Evolutionary conservation across 106 monocot genomes (phyloP).

Genomic region (Xerophyta viscosa): DNA sequence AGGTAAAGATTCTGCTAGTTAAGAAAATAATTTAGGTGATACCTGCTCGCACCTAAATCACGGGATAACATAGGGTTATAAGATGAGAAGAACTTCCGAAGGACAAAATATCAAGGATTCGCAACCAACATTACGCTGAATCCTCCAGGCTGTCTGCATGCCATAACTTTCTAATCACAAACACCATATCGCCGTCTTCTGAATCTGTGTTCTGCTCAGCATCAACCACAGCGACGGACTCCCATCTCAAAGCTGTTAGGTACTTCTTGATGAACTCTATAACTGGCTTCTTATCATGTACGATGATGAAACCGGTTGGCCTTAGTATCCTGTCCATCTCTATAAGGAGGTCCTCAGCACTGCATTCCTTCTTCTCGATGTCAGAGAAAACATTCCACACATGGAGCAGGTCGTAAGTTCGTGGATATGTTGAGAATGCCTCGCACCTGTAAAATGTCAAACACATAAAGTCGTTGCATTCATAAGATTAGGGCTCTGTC

Average conservation of each 20-base stretch:
- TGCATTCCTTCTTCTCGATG: slow-evolving; percentile 48
- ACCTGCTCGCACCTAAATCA: too few relatives aligned
- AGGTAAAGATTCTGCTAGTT: too few relatives aligned
- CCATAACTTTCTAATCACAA: slow-evolving; percentile 27
- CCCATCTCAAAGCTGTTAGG: slow-evolving; percentile 62
- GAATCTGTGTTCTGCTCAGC: slow-evolving; percentile 13
- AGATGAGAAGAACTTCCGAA: background rate
- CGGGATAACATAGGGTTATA: background rate
- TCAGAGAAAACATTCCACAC: slow-evolving; percentile 67
- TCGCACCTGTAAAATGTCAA: slow-evolving; percentile 55
- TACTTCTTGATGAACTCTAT: slow-evolving; percentile 36
- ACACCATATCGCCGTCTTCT: slow-evolving; percentile 16
- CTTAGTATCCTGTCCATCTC: slow-evolving; percentile 87
- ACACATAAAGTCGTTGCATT: too few relatives aligned
- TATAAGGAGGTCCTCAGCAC: slow-evolving; percentile 74
- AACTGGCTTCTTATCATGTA: slow-evolving; percentile 37
- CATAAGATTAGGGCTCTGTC: too few relatives aligned
- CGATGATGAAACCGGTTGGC: slow-evolving; percentile 58
- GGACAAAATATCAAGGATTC: background rate
- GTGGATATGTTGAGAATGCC: slow-evolving; percentile 85
- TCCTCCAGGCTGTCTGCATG: slow-evolving; percentile 13
- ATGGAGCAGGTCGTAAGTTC: slow-evolving; percentile 91
- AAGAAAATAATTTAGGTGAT: too few relatives aligned
- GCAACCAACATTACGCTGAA: slow-evolving; percentile 6
- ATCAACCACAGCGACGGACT: slow-evolving; percentile 20